Conservation (phyloP, 495 filamentous ascomycete species). For the Parathielavia appendiculata region DNA sequence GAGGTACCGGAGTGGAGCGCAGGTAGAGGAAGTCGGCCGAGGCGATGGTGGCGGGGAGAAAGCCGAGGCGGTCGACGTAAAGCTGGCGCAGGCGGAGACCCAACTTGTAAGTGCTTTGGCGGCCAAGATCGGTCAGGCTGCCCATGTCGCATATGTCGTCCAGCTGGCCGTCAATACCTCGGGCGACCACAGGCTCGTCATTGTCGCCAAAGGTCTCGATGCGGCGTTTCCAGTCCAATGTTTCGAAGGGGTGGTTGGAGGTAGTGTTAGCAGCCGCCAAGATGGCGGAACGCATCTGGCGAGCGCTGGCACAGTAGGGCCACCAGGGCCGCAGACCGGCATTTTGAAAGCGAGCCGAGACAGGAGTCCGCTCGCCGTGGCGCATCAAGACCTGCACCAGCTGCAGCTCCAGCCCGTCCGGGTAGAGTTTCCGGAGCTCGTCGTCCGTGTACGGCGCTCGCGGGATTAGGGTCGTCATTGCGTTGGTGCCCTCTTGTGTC, state of each 20-base stretch:
- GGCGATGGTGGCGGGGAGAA: constrained; percentile 65
- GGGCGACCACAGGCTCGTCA: constrained; percentile 63
- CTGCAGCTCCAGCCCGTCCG: constrained; percentile 69
- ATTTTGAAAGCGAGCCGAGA: constrained; percentile 82
- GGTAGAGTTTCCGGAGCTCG: constrained; percentile 81
- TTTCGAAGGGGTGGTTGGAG: constrained; percentile 46
- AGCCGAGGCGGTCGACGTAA: constrained; percentile 83
- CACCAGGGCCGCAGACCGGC: constrained; percentile 79
- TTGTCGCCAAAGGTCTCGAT: constrained; percentile 73
- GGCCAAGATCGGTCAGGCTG: constrained; percentile 81
- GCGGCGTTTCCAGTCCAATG: constrained; percentile 70
- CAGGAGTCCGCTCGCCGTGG: constrained; percentile 86
- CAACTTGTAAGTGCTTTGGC: constrained; percentile 75
- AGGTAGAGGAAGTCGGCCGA: constrained; percentile 71
- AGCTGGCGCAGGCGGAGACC: constrained; percentile 73
- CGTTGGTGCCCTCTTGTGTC: not conserved
- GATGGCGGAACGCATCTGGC: constrained; percentile 65
- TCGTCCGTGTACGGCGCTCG: constrained; percentile 71
- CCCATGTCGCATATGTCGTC: constrained; percentile 79
- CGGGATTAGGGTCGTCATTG: constrained; percentile 73
- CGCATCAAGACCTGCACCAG: constrained; percentile 87
- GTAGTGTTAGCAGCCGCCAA: constrained; percentile 38
- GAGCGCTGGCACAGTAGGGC: constrained; percentile 83
- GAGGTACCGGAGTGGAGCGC: constrained; percentile 75
- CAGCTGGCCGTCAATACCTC: constrained; percentile 61